Evolutionary conservation across 352 stramenopile genomes (phyloP).

Genomic region (Peronospora tabacina): DNA sequence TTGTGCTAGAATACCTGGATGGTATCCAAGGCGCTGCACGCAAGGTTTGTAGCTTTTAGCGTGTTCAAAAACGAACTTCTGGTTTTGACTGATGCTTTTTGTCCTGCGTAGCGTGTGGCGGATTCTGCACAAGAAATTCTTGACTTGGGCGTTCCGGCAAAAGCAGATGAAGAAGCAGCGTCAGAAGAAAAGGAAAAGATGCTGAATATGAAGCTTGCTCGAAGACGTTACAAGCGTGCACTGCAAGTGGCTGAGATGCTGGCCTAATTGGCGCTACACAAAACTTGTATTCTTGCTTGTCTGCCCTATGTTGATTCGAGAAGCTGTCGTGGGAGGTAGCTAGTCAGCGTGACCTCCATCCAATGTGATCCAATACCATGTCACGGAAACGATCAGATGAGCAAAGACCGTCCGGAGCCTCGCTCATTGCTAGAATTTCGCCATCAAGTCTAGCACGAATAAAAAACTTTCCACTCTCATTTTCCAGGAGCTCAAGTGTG

Average conservation of each 20-base stretch:
- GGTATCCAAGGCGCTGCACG: conserved; percentile 61
- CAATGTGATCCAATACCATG: conserved; percentile 40
- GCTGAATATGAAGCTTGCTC: conserved; percentile 45
- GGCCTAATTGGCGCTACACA: conserved; percentile 28
- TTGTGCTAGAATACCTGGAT: conserved; percentile 64
- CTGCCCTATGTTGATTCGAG: conserved; percentile 1
- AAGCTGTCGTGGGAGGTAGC: background rate
- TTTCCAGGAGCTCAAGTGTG: conserved; percentile 61
- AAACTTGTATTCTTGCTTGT: conserved; percentile 15
- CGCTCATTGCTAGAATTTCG: conserved; percentile 26
- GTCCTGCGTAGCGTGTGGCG: conserved; percentile 43
- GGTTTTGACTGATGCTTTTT: background rate
- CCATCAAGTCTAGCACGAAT: conserved; percentile 52
- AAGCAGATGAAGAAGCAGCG: conserved; percentile 31
- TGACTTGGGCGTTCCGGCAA: conserved; percentile 47
- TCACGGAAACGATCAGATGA: conserved; percentile 35
- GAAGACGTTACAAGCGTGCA: conserved; percentile 72
- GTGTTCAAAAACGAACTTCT: background rate
- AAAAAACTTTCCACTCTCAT: conserved; percentile 44
- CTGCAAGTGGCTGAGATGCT: conserved; percentile 67
- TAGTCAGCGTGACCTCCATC: conserved; percentile 19
- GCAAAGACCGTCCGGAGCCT: conserved; percentile 17
- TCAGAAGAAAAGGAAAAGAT: conserved; percentile 47
- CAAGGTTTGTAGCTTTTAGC: conserved; percentile 26
- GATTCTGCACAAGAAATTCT: conserved; percentile 66